These are phyloP conservation scores for Arthrinium puccinioides DNA, from an alignment of 2,329 filamentous ascomycete species.

Conservation along the genomic window DNA sequence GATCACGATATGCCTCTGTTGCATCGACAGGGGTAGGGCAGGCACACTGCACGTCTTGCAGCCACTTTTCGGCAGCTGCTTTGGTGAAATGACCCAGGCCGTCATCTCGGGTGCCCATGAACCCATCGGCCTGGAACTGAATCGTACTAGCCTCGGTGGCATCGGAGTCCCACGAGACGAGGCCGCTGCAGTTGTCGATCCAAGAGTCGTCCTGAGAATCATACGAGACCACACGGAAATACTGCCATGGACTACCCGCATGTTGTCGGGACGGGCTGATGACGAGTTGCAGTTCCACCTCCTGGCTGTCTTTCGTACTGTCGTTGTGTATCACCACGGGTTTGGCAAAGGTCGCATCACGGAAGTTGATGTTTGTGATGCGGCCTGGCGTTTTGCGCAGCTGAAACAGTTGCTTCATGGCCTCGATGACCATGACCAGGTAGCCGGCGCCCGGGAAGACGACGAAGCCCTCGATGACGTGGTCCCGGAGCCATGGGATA, in stretches of 20 bases:
- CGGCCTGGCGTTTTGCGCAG: not conserved
- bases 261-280: slow-evolving; percentile 2
- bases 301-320: not conserved
- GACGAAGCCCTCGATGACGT: slow-evolving; percentile 1
- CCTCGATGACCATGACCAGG: slow-evolving; percentile 4
- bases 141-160: not conserved
- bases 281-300: slow-evolving; percentile 4
- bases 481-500: slow-evolving; percentile 3
- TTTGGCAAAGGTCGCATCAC: slow-evolving; percentile 1
- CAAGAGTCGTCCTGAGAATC: slow-evolving; percentile 2
- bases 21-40: slow-evolving; percentile 1
- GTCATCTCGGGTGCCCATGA: not conserved
- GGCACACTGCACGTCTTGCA: not conserved
- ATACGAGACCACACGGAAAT: slow-evolving; percentile 4
- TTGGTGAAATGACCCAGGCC: slow-evolving; percentile 2
- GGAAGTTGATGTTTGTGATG: slow-evolving; percentile 3
- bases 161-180: slow-evolving; percentile 3
- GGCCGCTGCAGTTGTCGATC: slow-evolving; percentile 1
- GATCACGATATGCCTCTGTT: not conserved
- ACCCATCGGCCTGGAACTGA: not conserved
- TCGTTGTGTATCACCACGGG: slow-evolving; percentile 1
- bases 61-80: slow-evolving; percentile 2
- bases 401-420: slow-evolving; percentile 5
- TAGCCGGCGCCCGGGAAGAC: slow-evolving; percentile 2
- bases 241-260: slow-evolving; percentile 1